Percentiles rank a stretch among this genome's conserved stretches.
These are phyloP conservation scores for Calonectria hawksworthii DNA, from an alignment of 2,329 filamentous ascomycete genomes.

Conservation along the genomic window DNA sequence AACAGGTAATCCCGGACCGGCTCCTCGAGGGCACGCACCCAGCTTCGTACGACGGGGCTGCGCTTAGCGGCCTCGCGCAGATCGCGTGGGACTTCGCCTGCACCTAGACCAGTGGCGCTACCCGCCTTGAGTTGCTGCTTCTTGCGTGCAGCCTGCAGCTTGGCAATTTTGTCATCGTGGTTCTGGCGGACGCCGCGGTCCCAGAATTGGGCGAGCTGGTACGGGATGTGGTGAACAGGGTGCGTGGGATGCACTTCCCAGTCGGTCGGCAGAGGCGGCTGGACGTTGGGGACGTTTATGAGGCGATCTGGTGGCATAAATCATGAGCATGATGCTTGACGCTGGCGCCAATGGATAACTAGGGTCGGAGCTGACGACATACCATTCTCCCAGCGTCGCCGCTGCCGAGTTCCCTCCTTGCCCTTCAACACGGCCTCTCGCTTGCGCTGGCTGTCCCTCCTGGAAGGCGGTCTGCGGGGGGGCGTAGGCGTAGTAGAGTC, in stretches of 20 bases:
- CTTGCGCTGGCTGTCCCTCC: conserved; percentile 68
- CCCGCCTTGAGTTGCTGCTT: conserved; percentile 59
- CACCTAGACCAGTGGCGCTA: conserved; percentile 58
- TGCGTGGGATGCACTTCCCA: conserved; percentile 88
- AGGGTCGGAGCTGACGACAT: conserved; percentile 37
- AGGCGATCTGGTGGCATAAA: conserved; percentile 76
- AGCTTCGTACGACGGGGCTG: conserved; percentile 80
- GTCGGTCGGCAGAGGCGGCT: conserved; percentile 85
- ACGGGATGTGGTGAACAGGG: conserved; percentile 83
- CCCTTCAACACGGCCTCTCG: conserved; percentile 87
- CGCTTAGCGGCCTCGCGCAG: conserved; percentile 86
- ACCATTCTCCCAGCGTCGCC: conserved; percentile 97
- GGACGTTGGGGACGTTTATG: conserved; percentile 85
- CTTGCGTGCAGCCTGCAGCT: conserved; percentile 59
- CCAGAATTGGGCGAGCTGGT: conserved; percentile 91
- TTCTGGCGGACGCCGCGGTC: conserved; percentile 69
- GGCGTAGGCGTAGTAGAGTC: conserved; percentile 46
- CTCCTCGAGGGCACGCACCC: conserved; percentile 87
- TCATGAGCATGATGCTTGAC: conserved; percentile 32
- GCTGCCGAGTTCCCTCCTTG: conserved; percentile 88
- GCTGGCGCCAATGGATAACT: background rate
- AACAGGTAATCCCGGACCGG: conserved; percentile 84
- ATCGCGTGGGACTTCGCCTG: conserved; percentile 80
- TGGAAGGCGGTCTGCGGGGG: conserved; percentile 61
- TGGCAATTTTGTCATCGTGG: conserved; percentile 61